Conservation (phyloP, 768 basidiomycete genomes). For the Tremella yokohamensis region DNA sequence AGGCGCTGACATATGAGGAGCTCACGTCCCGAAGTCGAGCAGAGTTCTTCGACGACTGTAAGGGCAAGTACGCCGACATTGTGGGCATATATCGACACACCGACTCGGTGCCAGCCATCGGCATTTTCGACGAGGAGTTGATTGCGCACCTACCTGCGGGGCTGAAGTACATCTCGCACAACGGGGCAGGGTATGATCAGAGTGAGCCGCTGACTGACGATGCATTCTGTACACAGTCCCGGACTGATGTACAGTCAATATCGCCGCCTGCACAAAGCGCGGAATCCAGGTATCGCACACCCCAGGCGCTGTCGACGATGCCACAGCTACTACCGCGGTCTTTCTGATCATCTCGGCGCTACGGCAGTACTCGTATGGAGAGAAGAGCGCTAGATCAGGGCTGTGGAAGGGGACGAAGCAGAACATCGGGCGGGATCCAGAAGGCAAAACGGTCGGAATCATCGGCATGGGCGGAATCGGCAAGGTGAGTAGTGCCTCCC, state of each 20-base stretch:
- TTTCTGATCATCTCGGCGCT: conserved; percentile 51
- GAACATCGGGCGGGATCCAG: conserved; percentile 45
- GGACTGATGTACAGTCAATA: conserved; percentile 56
- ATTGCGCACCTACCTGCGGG: conserved; percentile 63
- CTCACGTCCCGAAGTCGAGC: conserved; percentile 63
- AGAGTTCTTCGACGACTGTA: conserved; percentile 66
- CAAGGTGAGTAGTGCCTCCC: conserved; percentile 48
- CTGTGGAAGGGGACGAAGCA: conserved; percentile 38
- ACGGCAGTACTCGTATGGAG: conserved; percentile 31
- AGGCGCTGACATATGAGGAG: conserved; percentile 4
- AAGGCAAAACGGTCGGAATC: conserved; percentile 49
- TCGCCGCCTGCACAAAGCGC: conserved; percentile 65
- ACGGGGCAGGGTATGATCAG: conserved; percentile 74
- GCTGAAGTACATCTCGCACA: conserved; percentile 84
- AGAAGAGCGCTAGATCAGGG: conserved; percentile 50
- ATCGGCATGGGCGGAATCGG: conserved; percentile 55
- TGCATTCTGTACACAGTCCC: background rate
- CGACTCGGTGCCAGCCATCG: conserved; percentile 62
- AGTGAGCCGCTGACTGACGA: conserved; percentile 34
- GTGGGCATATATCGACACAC: conserved; percentile 74
- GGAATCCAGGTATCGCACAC: conserved; percentile 68
- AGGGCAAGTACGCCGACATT: conserved; percentile 68
- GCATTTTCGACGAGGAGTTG: conserved; percentile 75
- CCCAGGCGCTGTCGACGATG: conserved; percentile 83
- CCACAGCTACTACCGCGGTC: conserved; percentile 59